These are phyloP conservation scores for Penicillium maclennaniae DNA, from an alignment of 495 filamentous ascomycete species.

Conservation along the genomic window DNA sequence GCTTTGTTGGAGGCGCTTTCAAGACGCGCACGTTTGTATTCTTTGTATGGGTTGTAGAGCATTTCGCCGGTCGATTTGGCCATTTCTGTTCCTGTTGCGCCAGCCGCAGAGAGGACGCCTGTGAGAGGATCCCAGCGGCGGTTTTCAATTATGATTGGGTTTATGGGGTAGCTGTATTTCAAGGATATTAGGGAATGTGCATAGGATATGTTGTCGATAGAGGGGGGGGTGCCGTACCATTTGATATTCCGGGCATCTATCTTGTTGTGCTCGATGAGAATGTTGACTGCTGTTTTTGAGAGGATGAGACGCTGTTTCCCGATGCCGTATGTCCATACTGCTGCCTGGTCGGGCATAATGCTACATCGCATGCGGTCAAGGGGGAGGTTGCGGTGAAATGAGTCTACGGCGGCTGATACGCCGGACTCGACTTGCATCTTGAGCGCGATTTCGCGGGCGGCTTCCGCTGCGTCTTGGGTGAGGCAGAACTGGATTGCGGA, in stretches of 20 bases:
- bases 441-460: constrained; percentile 56
- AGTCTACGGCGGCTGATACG: constrained; percentile 64
- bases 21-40: constrained; percentile 15
- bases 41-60: constrained; percentile 33
- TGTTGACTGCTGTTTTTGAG: constrained; percentile 62
- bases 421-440: constrained; percentile 68
- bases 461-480: constrained; percentile 52
- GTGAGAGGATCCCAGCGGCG: constrained; percentile 40
- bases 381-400: constrained; percentile 64
- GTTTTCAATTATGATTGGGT: constrained; percentile 34
- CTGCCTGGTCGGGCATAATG: constrained; percentile 62
- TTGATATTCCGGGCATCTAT: constrained; percentile 61
- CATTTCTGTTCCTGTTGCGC: constrained; percentile 24
- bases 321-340: constrained; percentile 63
- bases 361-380: constrained; percentile 68
- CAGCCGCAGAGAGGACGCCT: constrained; percentile 40
- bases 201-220: not conserved
- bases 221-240: constrained; percentile 18
- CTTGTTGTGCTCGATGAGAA: constrained; percentile 56
- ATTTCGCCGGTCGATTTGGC: constrained; percentile 29
- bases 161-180: constrained; percentile 21
- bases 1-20: not conserved
- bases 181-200: not conserved
- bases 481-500: constrained; percentile 69
- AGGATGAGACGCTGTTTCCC: constrained; percentile 46